Evolutionary conservation across 2,329 filamentous ascomycete species (phyloP).

Genomic region (Apiospora koreana): DNA sequence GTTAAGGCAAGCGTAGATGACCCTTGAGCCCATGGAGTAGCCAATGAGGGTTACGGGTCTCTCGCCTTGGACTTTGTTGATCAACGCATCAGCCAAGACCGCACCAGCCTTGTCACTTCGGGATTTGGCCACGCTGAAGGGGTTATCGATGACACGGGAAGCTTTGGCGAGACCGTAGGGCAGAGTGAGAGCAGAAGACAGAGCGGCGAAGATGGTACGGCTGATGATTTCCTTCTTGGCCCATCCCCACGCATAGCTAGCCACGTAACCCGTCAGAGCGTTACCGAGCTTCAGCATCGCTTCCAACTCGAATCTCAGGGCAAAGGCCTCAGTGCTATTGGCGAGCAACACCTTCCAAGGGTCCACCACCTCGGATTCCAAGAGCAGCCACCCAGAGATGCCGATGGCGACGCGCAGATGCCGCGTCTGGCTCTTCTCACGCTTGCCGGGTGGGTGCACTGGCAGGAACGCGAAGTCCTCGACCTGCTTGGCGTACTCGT

Average conservation of each 20-base stretch:
- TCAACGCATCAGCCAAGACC: conserved; percentile 78
- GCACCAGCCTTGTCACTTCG: conserved; percentile 72
- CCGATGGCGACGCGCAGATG: conserved; percentile 79
- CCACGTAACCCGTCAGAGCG: conserved; percentile 76
- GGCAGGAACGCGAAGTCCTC: conserved; percentile 79
- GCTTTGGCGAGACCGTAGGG: conserved; percentile 66
- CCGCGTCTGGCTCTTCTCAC: conserved; percentile 50
- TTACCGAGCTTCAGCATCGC: conserved; percentile 77
- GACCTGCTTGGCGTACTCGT: conserved; percentile 80
- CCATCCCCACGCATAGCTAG: conserved; percentile 77
- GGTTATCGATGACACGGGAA: conserved; percentile 77
- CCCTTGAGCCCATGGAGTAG: conserved; percentile 78
- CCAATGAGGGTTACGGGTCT: conserved; percentile 79
- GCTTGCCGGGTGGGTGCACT: conserved; percentile 34
- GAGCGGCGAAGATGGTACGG: conserved; percentile 53
- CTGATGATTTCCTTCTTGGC: conserved; percentile 58
- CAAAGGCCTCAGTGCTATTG: conserved; percentile 75
- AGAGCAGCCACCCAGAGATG: conserved; percentile 79
- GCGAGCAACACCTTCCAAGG: conserved; percentile 77
- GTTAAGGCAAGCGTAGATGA: conserved; percentile 81
- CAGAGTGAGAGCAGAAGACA: conserved; percentile 59
- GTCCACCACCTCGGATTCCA: conserved; percentile 68
- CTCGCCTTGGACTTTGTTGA: conserved; percentile 82
- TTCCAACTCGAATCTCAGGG: conserved; percentile 80
- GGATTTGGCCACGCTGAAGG: conserved; percentile 75